These are phyloP conservation scores for Artemisia tridentata DNA, from an alignment of 129 eudicot genomes.

Conservation along the genomic window DNA sequence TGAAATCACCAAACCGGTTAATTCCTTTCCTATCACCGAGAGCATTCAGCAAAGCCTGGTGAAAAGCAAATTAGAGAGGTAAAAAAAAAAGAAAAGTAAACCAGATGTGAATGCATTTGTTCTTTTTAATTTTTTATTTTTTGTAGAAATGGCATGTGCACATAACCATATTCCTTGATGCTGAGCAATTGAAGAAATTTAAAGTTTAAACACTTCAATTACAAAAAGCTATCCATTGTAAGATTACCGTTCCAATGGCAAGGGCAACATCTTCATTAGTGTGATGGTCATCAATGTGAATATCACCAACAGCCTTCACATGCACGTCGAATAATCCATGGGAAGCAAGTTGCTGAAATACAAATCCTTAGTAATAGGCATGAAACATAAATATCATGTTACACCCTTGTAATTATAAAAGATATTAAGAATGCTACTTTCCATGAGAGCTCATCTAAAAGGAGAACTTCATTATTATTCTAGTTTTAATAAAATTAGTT, in stretches of 20 bases:
- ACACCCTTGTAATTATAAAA: background rate
- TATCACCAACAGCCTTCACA: constrained; percentile 93
- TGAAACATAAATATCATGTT: background rate
- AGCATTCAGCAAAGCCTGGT: constrained; percentile 88
- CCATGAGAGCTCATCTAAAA: background rate
- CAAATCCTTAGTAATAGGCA: constrained; percentile 17
- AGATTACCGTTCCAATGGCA: constrained; percentile 91
- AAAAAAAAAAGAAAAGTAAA: constrained; percentile 11
- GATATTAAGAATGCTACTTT: constrained; percentile 3
- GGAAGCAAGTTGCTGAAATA: constrained; percentile 89
- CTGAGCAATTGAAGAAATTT: background rate
- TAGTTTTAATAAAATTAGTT: too few species aligned
- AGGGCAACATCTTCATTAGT: constrained; percentile 97
- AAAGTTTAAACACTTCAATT: background rate
- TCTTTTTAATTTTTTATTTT: background rate
- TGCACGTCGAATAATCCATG: constrained; percentile 95
- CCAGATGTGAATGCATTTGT: background rate
- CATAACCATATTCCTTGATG: constrained; percentile 2
- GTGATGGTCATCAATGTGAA: constrained; percentile 97
- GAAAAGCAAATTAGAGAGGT: background rate
- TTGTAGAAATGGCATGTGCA: background rate
- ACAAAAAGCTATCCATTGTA: constrained; percentile 7
- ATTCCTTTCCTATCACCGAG: constrained; percentile 98
- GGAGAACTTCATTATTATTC: background rate
- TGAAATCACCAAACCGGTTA: constrained; percentile 90